Percentiles rank a stretch among this genome's conserved stretches.
phyloP scores from a whole-genome alignment of 1,139 yeast species.

The Geotrichum aggregatum region DNA sequence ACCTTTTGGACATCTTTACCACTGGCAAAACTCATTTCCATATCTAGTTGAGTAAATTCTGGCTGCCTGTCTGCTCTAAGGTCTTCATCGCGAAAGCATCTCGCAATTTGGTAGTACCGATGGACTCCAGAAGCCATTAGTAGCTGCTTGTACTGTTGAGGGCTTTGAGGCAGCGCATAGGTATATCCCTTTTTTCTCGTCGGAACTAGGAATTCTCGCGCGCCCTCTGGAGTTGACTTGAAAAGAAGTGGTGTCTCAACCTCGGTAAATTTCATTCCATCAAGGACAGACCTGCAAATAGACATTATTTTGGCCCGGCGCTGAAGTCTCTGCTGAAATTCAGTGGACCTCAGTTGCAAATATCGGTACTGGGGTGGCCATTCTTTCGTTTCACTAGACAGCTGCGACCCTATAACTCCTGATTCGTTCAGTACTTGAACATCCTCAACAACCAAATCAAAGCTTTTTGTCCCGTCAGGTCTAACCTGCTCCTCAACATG shows the following conservation, averaged over 20 bases:
- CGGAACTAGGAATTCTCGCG: constrained; percentile 91
- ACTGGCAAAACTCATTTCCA: constrained; percentile 84
- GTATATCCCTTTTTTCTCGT: constrained; percentile 59
- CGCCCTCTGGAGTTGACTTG: constrained; percentile 98
- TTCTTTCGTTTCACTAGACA: constrained; percentile 48
- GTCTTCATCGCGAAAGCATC: constrained; percentile 94
- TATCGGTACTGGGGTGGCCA: constrained; percentile 79
- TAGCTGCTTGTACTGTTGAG: constrained; percentile 93
- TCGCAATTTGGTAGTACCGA: constrained; percentile 83
- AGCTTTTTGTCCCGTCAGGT: constrained; percentile 36
- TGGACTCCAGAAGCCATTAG: constrained; percentile 91
- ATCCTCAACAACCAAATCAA: constrained; percentile 56
- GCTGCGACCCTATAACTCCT: constrained; percentile 63
- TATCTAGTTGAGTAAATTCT: constrained; percentile 90
- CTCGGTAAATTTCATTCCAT: constrained; percentile 56
- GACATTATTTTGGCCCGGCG: constrained; percentile 59
- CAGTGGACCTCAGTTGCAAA: constrained; percentile 66
- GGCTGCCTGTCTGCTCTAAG: constrained; percentile 94
- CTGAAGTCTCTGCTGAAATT: constrained; percentile 56
- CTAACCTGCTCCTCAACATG: constrained; percentile 37
- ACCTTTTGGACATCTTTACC: constrained; percentile 63
- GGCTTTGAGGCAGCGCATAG: constrained; percentile 94
- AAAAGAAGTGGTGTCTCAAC: constrained; percentile 89
- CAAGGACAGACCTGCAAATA: constrained; percentile 51
- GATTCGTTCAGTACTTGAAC: constrained; percentile 64